Percentiles rank a stretch among this genome's conserved stretches.
Conservation (phyloP, 2,329 filamentous ascomycete genomes). For the Zasmidium cellare region DNA sequence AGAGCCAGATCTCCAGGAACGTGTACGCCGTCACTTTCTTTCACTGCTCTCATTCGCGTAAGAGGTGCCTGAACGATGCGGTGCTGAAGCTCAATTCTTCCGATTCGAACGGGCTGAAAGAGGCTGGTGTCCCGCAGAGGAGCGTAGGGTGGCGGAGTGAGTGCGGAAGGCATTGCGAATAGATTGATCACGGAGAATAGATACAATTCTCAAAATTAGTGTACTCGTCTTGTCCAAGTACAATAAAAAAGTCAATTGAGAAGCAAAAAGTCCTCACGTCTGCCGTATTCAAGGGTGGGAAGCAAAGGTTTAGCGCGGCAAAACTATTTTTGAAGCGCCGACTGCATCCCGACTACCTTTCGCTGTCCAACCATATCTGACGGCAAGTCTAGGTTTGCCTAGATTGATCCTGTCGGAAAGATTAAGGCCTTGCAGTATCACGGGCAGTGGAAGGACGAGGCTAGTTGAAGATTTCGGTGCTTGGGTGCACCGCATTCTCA, state of each 20-base stretch:
- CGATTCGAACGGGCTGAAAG: conserved; percentile 37
- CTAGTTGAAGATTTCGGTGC: no score
- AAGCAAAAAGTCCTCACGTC: no score
- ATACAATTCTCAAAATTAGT: not conserved
- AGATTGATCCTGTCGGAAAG: no score
- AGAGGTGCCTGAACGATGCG: conserved; percentile 40
- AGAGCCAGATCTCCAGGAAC: conserved; percentile 38
- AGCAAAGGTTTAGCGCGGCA: no score
- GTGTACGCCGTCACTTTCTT: conserved; percentile 43
- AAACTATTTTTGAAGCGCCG: no score
- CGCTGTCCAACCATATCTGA: no score
- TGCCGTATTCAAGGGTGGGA: not conserved
- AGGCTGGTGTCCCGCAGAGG: conserved; percentile 27
- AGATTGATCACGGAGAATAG: not conserved
- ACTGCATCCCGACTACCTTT: no score
- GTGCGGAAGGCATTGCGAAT: conserved; percentile 15
- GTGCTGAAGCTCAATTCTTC: conserved; percentile 37
- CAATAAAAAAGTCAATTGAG: not conserved
- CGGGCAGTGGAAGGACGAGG: no score
- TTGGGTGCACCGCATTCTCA: no score
- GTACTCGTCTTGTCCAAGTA: not conserved
- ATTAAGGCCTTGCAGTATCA: no score
- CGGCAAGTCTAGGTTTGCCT: no score
- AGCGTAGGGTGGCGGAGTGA: conserved; percentile 12
- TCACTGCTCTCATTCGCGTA: conserved; percentile 41